Base-by-base conservation (phyloP, 306 rosid genomes). In the Elaeagnus macrophylla region DNA sequence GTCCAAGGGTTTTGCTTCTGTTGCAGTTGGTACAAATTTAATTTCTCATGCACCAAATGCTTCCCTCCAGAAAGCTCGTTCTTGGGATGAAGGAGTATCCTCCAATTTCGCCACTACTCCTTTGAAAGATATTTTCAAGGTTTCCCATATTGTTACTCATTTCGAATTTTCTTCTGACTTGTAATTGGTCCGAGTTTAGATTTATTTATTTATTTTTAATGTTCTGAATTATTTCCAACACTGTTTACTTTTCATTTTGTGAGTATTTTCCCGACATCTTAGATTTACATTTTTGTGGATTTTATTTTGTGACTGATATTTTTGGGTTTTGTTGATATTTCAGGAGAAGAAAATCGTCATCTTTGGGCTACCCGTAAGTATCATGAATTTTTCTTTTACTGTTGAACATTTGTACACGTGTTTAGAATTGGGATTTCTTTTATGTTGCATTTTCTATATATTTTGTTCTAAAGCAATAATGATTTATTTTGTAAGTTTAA, bases 301-400 rank as follows among this genome's bases (percentile, higher is more conserved):
- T n/a, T n/a, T n/a, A 19, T 10, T 12, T 8, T 32, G 7, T 42
- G 54, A 32, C 46, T 15, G 13, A 51, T 59, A 51, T 75, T 59
- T 35, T 17, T 49, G 8, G 9, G 7, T 5, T 20, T 46, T 20
- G 15, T 40, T 32, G 54, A 17, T 73, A 60, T 64, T 70, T 51
- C 88, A 91, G 96, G 94, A 66, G 55, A 91, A 82, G 76, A 86
- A 79, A 68, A 81, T 91, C 53, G 89, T 91, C 67, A 80, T 91
- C 75, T 91, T 91, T 64, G 95, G 97, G 7, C 97, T 91, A 51
- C 97, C 97, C 5, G 96, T 91, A 80, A 86, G 94, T 80, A 35
- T 38, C 40, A 25, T 7, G 1, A 7, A 45, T 13, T 6, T 36
- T 60, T 20, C 25, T 16, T 10, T 40, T n/a, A 13, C 9, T 54